Percentiles rank a stretch among this genome's conserved stretches.
phyloP scores from a whole-genome alignment of 306 rosid species.

The Fragaria iinumae region DNA sequence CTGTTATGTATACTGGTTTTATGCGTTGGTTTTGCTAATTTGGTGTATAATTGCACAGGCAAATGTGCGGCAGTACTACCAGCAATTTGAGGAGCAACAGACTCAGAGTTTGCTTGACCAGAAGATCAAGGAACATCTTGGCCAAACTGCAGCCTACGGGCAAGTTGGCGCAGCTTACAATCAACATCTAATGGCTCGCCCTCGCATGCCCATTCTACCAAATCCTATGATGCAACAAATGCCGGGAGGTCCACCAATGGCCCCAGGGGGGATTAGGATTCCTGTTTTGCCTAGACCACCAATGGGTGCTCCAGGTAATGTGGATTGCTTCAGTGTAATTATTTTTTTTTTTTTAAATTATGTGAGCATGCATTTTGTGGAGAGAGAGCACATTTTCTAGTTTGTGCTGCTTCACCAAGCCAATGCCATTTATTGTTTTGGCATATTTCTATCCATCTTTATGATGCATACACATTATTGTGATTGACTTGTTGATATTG shows the following conservation, averaged over 20 bases:
- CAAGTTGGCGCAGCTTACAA: constrained; percentile 89
- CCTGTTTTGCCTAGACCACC: constrained; percentile 86
- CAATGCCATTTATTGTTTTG: not conserved
- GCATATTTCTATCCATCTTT: not conserved
- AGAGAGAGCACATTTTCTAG: not conserved
- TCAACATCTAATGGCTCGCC: constrained; percentile 72
- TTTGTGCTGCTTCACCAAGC: not conserved
- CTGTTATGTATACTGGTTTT: not conserved
- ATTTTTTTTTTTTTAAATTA: not conserved
- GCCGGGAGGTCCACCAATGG: constrained; percentile 56
- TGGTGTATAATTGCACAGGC: constrained; percentile 44
- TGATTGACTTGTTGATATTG: not conserved
- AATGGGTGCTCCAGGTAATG: constrained; percentile 64
- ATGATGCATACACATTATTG: not conserved
- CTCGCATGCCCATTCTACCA: constrained; percentile 67
- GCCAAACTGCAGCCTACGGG: constrained; percentile 86
- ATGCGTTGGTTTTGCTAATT: constrained; percentile 4
- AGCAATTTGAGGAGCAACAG: constrained; percentile 96
- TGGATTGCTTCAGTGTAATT: not conserved
- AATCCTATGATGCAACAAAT: constrained; percentile 59
- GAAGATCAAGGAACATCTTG: constrained; percentile 95
- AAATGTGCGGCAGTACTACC: constrained; percentile 81
- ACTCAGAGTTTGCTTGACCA: constrained; percentile 93
- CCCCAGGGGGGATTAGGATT: constrained; percentile 81
- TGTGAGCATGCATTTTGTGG: not conserved